Conservation (phyloP, 2,329 filamentous ascomycete species). For the Pyrenochaeta sp. region DNA sequence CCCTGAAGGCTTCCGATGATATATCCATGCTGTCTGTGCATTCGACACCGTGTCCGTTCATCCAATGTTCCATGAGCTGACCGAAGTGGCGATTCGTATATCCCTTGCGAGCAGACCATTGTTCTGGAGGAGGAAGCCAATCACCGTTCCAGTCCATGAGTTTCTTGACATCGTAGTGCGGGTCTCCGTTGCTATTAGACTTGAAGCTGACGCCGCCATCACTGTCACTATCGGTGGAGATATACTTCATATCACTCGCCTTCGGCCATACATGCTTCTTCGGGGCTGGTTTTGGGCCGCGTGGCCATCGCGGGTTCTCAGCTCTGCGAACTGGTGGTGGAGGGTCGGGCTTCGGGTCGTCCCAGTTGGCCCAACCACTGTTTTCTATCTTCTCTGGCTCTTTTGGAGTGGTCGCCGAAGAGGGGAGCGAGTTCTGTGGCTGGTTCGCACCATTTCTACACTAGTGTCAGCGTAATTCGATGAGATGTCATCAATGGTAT, state of each 20-base stretch:
- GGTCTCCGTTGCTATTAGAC: slow-evolving; percentile 44
- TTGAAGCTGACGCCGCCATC: slow-evolving; percentile 31
- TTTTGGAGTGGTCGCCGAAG: slow-evolving; percentile 8
- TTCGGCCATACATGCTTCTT: slow-evolving; percentile 37
- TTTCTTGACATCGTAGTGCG: slow-evolving; percentile 46
- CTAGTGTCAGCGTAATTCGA: background rate
- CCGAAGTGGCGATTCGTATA: slow-evolving; percentile 44
- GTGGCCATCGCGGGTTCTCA: slow-evolving; percentile 26
- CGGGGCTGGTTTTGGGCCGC: slow-evolving; percentile 4
- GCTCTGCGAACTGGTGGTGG: slow-evolving; percentile 6
- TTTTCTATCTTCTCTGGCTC: slow-evolving; percentile 1
- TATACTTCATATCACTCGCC: slow-evolving; percentile 34
- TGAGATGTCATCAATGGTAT: background rate
- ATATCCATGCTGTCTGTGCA: slow-evolving; percentile 19
- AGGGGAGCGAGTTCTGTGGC: background rate
- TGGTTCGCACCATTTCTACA: slow-evolving; percentile 1
- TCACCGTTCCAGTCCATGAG: slow-evolving; percentile 57
- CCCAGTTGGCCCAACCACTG: slow-evolving; percentile 14
- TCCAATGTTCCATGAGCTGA: slow-evolving; percentile 45
- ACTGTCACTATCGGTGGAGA: slow-evolving; percentile 24
- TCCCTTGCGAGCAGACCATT: slow-evolving; percentile 55
- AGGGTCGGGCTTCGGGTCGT: slow-evolving; percentile 8
- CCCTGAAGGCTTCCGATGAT: slow-evolving; percentile 6
- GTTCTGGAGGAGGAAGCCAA: slow-evolving; percentile 56
- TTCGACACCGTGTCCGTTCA: slow-evolving; percentile 21